Percentiles rank a stretch among this genome's conserved stretches.
Evolutionary conservation across 805 yeast genomes (phyloP).

Genomic region (Starmerella etchellsii): DNA sequence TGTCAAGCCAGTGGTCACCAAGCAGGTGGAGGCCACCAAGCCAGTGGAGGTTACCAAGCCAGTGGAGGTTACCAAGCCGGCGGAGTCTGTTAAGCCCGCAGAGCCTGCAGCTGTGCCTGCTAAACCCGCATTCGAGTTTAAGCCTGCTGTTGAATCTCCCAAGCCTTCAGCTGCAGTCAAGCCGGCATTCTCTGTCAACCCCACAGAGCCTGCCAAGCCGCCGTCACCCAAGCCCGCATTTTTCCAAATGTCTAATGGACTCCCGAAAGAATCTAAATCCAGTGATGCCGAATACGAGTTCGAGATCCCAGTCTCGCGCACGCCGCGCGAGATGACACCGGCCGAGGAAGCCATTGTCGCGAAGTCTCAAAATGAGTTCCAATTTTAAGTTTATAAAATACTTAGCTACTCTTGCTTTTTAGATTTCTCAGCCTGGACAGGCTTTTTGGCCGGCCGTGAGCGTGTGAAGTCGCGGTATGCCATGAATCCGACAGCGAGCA

Average conservation of each 20-base stretch:
- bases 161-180: background rate
- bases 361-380: constrained; percentile 7
- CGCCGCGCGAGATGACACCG: constrained; percentile 10
- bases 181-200: background rate
- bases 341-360: constrained; percentile 14
- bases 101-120: too few species aligned
- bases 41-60: too few species aligned
- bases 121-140: background rate
- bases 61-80: too few species aligned
- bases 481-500: constrained; percentile 11
- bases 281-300: too few species aligned
- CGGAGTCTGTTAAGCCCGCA: too few species aligned
- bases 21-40: too few species aligned
- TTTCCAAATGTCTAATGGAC: too few species aligned
- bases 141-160: background rate
- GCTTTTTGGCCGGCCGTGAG: background rate
- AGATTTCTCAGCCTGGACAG: background rate
- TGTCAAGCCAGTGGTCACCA: too few species aligned
- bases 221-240: too few species aligned
- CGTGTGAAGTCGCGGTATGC: constrained; percentile 8
- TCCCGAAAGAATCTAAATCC: too few species aligned
- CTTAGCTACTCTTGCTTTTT: background rate
- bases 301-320: constrained; percentile 5
- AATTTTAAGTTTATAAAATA: constrained; percentile 1
- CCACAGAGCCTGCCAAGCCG: too few species aligned